A percentile compares a stretch with the other conserved stretches of the same genome.
Conservation (phyloP, 306 rosid species). For the Argentina anserina region DNA sequence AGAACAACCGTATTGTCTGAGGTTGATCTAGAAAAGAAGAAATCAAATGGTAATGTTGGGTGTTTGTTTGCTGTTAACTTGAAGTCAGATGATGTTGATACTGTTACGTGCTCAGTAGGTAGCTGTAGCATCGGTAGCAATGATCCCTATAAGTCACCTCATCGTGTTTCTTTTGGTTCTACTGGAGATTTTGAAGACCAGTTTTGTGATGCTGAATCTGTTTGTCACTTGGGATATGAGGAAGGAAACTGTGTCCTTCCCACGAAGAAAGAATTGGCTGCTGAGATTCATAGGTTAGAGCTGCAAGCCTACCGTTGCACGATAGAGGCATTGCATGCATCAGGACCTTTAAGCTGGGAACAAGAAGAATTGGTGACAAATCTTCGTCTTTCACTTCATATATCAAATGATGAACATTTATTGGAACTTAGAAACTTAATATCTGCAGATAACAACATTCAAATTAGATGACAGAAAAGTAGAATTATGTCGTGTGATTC, state of each 20-base stretch:
- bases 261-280: slow-evolving; percentile 51
- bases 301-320: slow-evolving; percentile 95
- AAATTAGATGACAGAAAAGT: slow-evolving; percentile 60
- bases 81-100: slow-evolving; percentile 44
- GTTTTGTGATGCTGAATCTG: slow-evolving; percentile 64
- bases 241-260: slow-evolving; percentile 45
- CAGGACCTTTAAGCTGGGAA: slow-evolving; percentile 99
- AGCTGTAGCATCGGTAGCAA: slow-evolving; percentile 72
- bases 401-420: slow-evolving; percentile 94
- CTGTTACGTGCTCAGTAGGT: slow-evolving; percentile 70
- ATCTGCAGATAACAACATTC: slow-evolving; percentile 63
- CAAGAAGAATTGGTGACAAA: slow-evolving; percentile 87
- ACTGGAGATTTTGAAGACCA: slow-evolving; percentile 46
- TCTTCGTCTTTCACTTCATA: slow-evolving; percentile 90
- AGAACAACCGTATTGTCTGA: slow-evolving; percentile 33
- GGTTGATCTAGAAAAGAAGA: slow-evolving; percentile 42
- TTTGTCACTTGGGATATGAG: slow-evolving; percentile 41
- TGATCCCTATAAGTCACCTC: slow-evolving; percentile 38
- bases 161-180: slow-evolving; percentile 49
- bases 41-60: slow-evolving; percentile 42
- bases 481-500: slow-evolving; percentile 17
- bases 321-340: slow-evolving; percentile 86
- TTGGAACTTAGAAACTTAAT: slow-evolving; percentile 78
- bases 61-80: slow-evolving; percentile 43
- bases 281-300: slow-evolving; percentile 89